Evolutionary conservation across 2,329 filamentous ascomycete genomes (phyloP), one percentile per base, ranked within the genome.

Genomic region (Davidsoniella eucalypti): DNA sequence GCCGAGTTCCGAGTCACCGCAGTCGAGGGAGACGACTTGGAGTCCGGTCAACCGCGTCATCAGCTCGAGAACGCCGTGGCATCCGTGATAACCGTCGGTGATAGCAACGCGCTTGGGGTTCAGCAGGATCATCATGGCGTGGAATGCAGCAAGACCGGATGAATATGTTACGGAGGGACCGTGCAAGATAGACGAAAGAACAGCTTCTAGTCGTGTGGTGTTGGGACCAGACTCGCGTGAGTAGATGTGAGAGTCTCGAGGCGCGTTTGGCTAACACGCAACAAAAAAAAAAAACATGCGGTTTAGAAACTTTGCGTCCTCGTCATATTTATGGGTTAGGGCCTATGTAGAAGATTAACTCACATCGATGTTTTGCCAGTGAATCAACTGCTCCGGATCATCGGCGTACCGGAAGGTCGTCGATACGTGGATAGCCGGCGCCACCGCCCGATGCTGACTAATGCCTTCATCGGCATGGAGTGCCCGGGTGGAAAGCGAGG

Each of bases 81-180:
- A 94, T 58, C 92, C 92, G 67, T 96, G 92, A 67, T 96, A 98
- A 40, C 87, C 88, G 14, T 74, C 79, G 37, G 80, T 80, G 56
- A 96, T 87, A 57, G 87, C 82, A 51, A 96, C 78, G 52, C 82
- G 80, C 57, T 78, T 78, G 1, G 92, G 92, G 62, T 93, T 87
- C 7, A 94, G 67, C 60, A 80, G 78, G n/a, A 88, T 80, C 2
- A 96, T 73, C 52, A 93, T 69, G 29, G 86, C 88, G 64, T 96
- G 85, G 67, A 95, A 88, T 47, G 90, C 86, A 9, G 86, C 76
- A 18, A 96, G 76, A 3, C 92, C 92, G 3, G 85, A 93, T 37
- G 77, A 69, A 67, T 96, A 98, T 47, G 82, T 85, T 25, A 95
- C 61, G 1, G 74, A 66, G 2, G 80, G 82, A 4, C 74, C 84